Evolutionary conservation across 83 land plant genomes (phyloP).

Genomic region (Larix sibirica): DNA sequence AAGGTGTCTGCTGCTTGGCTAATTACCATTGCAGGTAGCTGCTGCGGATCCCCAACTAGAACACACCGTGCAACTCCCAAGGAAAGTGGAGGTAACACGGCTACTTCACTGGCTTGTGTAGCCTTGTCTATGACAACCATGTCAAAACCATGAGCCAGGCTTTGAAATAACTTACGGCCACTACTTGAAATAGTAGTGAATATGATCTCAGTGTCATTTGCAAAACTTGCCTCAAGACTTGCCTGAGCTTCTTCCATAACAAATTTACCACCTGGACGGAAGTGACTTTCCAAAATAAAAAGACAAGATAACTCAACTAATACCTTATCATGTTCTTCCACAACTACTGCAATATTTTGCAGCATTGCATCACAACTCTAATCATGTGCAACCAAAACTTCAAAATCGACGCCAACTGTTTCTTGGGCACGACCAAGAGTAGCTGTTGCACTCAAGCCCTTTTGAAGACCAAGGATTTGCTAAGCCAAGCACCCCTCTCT

Average conservation of each 20-base stretch:
- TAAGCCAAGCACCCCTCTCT: slow-evolving; percentile 69
- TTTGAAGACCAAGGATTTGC: slow-evolving; percentile 73
- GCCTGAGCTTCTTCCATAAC: slow-evolving; percentile 79
- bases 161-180: slow-evolving; percentile 81
- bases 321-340: slow-evolving; percentile 79
- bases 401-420: slow-evolving; percentile 91
- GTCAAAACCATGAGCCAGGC: slow-evolving; percentile 97
- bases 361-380: slow-evolving; percentile 82
- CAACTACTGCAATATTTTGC: slow-evolving; percentile 86
- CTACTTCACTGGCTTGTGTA: slow-evolving; percentile 95
- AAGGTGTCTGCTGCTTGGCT: slow-evolving; percentile 93
- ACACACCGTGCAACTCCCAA: slow-evolving; percentile 96
- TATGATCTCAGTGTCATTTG: slow-evolving; percentile 95
- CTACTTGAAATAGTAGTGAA: slow-evolving; percentile 97
- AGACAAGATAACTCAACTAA: slow-evolving; percentile 92
- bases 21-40: slow-evolving; percentile 95
- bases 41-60: slow-evolving; percentile 98
- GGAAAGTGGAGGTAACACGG: slow-evolving; percentile 87
- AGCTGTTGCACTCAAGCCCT: slow-evolving; percentile 75
- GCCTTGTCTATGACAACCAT: slow-evolving; percentile 99
- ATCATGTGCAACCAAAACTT: slow-evolving; percentile 81
- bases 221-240: slow-evolving; percentile 92
- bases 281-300: slow-evolving; percentile 62
- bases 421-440: slow-evolving; percentile 84
- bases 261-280: slow-evolving; percentile 63